Percentiles rank a stretch among this genome's conserved stretches.
phyloP scores from a whole-genome alignment of 352 stramenopile species.

The Detonula confervacea region DNA sequence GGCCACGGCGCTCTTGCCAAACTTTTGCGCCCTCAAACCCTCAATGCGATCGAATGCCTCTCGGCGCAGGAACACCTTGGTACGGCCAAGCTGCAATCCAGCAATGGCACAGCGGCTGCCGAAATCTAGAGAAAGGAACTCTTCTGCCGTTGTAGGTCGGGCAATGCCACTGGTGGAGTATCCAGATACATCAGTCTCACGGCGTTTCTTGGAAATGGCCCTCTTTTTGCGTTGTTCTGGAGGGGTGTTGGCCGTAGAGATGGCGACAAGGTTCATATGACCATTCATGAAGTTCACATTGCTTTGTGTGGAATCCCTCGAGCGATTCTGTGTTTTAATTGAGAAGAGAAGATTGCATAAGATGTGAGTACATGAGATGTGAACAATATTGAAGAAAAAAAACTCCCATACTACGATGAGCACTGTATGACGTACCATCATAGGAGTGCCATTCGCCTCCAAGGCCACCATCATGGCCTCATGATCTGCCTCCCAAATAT shows the following conservation, averaged over 20 bases:
- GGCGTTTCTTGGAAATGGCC: conserved; percentile 33
- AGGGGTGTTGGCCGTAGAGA: conserved; percentile 65
- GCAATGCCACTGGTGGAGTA: conserved; percentile 51
- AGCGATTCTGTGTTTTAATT: conserved; percentile 41
- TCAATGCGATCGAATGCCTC: conserved; percentile 87
- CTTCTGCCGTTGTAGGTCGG: conserved; percentile 67
- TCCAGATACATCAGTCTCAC: conserved; percentile 20
- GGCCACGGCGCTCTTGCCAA: conserved; percentile 52
- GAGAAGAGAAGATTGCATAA: too few relatives aligned
- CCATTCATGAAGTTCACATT: conserved; percentile 51
- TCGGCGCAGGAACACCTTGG: conserved; percentile 87
- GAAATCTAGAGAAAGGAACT: conserved; percentile 80
- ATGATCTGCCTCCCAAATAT: conserved; percentile 80
- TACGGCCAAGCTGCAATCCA: conserved; percentile 87
- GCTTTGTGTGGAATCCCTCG: conserved; percentile 36
- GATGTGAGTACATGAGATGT: too few relatives aligned
- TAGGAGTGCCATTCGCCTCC: conserved; percentile 45
- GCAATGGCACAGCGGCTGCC: conserved; percentile 78
- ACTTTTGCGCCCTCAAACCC: conserved; percentile 65
- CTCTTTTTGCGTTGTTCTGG: conserved; percentile 52
- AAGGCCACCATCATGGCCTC: conserved; percentile 53
- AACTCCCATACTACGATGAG: too few relatives aligned
- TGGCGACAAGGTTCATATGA: conserved; percentile 44
- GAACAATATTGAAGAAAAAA: too few relatives aligned
- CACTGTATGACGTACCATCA: conserved; percentile 27